These are phyloP conservation scores for Nicotiana tabacum DNA, from an alignment of 257 asterid genomes.

Conservation along the genomic window DNA sequence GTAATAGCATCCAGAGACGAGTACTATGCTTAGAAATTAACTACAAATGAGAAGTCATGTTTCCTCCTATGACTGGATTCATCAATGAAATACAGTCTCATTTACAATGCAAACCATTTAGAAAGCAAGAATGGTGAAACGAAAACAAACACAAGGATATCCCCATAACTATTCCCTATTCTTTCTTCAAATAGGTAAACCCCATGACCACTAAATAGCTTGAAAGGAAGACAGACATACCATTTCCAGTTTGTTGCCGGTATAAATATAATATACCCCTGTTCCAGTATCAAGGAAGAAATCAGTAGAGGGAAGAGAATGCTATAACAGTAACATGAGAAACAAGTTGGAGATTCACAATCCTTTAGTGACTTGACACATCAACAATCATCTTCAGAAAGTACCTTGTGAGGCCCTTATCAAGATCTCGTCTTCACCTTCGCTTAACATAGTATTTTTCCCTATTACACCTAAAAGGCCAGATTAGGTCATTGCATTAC, in stretches of 20 bases:
- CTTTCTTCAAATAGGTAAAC: not conserved
- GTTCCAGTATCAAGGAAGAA: conserved; percentile 25
- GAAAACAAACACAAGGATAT: not conserved
- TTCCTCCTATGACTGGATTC: not conserved
- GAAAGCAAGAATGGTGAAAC: not conserved
- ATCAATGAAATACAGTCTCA: not conserved
- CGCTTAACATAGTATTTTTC: not conserved
- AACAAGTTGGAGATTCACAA: conserved; percentile 6
- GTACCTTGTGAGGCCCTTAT: not conserved
- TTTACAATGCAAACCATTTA: not conserved
- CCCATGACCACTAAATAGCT: not conserved
- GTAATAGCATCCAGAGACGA: not conserved
- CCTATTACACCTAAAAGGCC: not conserved
- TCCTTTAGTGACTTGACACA: not conserved
- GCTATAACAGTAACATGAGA: not conserved
- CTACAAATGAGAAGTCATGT: not conserved
- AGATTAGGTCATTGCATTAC: not conserved
- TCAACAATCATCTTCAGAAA: conserved; percentile 9
- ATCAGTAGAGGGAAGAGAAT: conserved; percentile 17
- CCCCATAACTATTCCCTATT: not conserved
- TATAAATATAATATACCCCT: conserved; percentile 76
- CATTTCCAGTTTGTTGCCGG: conserved; percentile 70
- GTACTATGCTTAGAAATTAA: not conserved
- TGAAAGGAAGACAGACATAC: conserved; percentile 33
- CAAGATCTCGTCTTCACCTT: not conserved